These are phyloP conservation scores for Myxozyma udenii DNA, from an alignment of 805 yeast genomes.

Conservation along the genomic window DNA sequence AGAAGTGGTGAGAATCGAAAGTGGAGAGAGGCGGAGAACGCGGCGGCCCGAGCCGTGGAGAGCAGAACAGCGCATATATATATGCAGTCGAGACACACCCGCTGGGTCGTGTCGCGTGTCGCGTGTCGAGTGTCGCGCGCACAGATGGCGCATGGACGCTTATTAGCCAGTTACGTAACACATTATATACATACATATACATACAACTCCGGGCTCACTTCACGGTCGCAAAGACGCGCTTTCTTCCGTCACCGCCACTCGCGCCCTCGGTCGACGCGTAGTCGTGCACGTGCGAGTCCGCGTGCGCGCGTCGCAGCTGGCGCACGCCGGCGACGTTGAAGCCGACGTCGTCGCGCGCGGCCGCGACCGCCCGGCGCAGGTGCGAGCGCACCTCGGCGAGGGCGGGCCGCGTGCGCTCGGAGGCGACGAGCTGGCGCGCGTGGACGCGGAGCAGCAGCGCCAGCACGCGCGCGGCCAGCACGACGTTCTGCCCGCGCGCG, in stretches of 20 bases:
- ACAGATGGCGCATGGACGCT: no score
- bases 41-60: no score
- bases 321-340: slow-evolving; percentile 80
- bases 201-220: background rate
- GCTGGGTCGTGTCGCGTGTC: background rate
- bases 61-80: no score
- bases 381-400: slow-evolving; percentile 60
- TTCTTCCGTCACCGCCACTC: slow-evolving; percentile 46
- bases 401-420: slow-evolving; percentile 53
- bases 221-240: slow-evolving; percentile 66
- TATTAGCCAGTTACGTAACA: no score
- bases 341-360: slow-evolving; percentile 63
- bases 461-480: slow-evolving; percentile 68
- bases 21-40: no score
- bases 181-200: background rate
- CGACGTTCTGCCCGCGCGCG: slow-evolving; percentile 46
- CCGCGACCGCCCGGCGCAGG: slow-evolving; percentile 55
- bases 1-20: no score
- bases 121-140: background rate
- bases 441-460: slow-evolving; percentile 72
- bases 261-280: slow-evolving; percentile 57
- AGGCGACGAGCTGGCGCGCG: slow-evolving; percentile 68
- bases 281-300: slow-evolving; percentile 65
- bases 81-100: background rate
- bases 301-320: slow-evolving; percentile 75